Evolutionary conservation across 2,329 filamentous ascomycete genomes (phyloP).

Genomic region (Trichoderma sp.): DNA sequence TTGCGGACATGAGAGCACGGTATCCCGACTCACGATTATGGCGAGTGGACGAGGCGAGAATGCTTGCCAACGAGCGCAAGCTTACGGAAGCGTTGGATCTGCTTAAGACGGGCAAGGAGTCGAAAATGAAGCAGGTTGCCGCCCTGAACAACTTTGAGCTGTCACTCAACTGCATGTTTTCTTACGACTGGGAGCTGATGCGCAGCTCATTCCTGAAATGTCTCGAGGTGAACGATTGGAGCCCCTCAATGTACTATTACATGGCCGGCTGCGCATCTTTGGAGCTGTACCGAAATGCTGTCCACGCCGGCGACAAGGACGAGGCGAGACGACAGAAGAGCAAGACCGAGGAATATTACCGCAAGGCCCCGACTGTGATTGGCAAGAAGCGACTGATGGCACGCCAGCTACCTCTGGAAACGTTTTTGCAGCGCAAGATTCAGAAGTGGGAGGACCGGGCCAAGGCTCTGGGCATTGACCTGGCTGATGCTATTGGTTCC

Average conservation of each 20-base stretch:
- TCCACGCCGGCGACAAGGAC: slow-evolving; percentile 35
- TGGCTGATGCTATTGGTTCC: slow-evolving; percentile 78
- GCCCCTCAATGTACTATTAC: slow-evolving; percentile 84
- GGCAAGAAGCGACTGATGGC: slow-evolving; percentile 91
- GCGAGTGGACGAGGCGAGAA: slow-evolving; percentile 82
- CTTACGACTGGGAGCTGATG: slow-evolving; percentile 73
- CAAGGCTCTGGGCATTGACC: slow-evolving; percentile 61
- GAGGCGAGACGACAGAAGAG: slow-evolving; percentile 57
- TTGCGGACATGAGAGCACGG: slow-evolving; percentile 69
- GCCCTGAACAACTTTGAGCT: slow-evolving; percentile 84
- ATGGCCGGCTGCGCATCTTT: slow-evolving; percentile 77
- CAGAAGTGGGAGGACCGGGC: slow-evolving; percentile 83
- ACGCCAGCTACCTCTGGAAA: slow-evolving; percentile 83
- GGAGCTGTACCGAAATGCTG: slow-evolving; percentile 71
- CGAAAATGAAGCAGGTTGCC: slow-evolving; percentile 83
- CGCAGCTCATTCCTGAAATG: slow-evolving; percentile 72
- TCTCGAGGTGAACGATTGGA: slow-evolving; percentile 85
- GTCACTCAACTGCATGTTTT: slow-evolving; percentile 72
- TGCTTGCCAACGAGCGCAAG: slow-evolving; percentile 64
- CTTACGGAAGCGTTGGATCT: slow-evolving; percentile 67
- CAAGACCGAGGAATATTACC: slow-evolving; percentile 67
- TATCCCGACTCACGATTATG: slow-evolving; percentile 84
- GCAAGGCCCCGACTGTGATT: slow-evolving; percentile 68
- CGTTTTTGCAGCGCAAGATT: slow-evolving; percentile 79
- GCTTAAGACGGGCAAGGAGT: slow-evolving; percentile 57